Percentiles rank a stretch among this genome's conserved stretches.
Evolutionary conservation across 2,329 filamentous ascomycete species (phyloP).

Genomic region (Incumbomyces lentus): DNA sequence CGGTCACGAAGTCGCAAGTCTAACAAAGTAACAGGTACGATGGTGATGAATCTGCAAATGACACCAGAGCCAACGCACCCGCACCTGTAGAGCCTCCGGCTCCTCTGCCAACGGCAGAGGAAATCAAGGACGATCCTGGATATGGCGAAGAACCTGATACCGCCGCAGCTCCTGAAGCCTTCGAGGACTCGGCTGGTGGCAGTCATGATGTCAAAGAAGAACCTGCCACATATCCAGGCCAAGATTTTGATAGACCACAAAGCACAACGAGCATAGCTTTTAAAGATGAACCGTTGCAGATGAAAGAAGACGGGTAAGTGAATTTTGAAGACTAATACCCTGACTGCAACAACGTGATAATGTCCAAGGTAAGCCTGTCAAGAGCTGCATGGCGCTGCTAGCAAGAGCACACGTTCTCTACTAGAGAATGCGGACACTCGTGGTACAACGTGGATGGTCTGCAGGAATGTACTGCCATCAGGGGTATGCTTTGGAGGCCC

Average conservation of each 20-base stretch:
- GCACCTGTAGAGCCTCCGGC: constrained; percentile 22
- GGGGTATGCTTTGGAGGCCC: neutral
- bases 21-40: constrained; percentile 46
- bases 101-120: constrained; percentile 15
- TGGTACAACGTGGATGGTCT: neutral
- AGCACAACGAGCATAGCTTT: constrained; percentile 11
- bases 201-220: constrained; percentile 20
- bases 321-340: constrained; percentile 8
- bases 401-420: too few relatives aligned
- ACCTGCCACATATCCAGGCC: constrained; percentile 14
- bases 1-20: too few relatives aligned
- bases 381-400: constrained; percentile 4
- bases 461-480: neutral
- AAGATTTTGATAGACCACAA: constrained; percentile 28
- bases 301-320: constrained; percentile 90
- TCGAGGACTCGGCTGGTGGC: constrained; percentile 21
- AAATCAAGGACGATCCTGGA: constrained; percentile 20
- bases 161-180: constrained; percentile 24
- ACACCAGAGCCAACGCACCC: constrained; percentile 20
- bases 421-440: neutral
- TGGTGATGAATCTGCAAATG: constrained; percentile 47
- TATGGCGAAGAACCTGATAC: constrained; percentile 22
- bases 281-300: constrained; percentile 41
- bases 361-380: neutral
- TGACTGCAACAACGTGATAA: neutral